phyloP scores from a whole-genome alignment of 2,329 filamentous ascomycete genomes.

The Hypoxylon sp. region DNA sequence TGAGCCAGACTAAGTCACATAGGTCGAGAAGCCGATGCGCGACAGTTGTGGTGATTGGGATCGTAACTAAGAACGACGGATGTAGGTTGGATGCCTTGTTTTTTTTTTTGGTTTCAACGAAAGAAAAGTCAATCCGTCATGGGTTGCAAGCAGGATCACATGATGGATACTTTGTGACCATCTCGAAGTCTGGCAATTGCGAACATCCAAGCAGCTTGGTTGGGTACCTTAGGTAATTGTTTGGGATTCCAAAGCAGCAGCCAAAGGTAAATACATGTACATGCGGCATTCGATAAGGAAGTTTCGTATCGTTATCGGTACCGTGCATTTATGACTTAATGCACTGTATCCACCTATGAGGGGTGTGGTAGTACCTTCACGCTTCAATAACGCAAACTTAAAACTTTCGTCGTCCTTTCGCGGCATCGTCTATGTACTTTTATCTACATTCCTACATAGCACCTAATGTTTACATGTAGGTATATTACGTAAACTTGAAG shows the following conservation, averaged over 20 bases:
- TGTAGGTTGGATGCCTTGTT: not conserved
- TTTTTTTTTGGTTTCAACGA: not conserved
- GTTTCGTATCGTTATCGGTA: not conserved
- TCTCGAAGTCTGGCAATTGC: not conserved
- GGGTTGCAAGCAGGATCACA: not conserved
- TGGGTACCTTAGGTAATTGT: not conserved
- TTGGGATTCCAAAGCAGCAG: not conserved
- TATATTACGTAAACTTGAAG: too few relatives aligned
- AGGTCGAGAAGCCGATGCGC: not conserved
- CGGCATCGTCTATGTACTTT: too few relatives aligned
- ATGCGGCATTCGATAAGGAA: not conserved
- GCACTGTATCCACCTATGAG: not conserved
- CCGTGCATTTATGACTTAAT: not conserved
- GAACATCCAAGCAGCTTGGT: not conserved
- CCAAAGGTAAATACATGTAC: not conserved
- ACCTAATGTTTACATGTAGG: too few relatives aligned
- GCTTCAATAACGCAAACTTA: too few relatives aligned
- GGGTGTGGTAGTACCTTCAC: too few relatives aligned
- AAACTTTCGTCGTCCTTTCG: too few relatives aligned
- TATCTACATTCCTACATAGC: too few relatives aligned
- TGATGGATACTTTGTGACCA: not conserved
- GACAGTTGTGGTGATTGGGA: not conserved
- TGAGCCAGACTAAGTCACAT: slow-evolving; percentile 2
- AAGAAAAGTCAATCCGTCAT: not conserved
- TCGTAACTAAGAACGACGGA: not conserved